Base-by-base conservation (phyloP, 2,329 filamentous ascomycete genomes). In the Chrysoporthe deuterocubensis region DNA sequence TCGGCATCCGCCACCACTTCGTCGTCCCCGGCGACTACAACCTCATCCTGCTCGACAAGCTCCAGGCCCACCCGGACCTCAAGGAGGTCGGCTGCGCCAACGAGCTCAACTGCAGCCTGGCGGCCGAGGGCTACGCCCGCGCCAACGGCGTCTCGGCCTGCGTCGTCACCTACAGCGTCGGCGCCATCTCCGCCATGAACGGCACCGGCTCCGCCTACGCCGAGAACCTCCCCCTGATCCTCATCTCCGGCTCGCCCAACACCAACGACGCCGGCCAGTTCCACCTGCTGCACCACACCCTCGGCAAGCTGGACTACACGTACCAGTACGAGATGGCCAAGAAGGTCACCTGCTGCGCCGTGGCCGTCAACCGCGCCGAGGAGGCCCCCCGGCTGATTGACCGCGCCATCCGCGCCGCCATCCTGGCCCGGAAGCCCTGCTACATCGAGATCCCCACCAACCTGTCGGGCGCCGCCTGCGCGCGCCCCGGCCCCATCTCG, bases 271-370 rank as follows among this genome's bases (percentile, higher is more conserved):
- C 69, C 57, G 63, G 71, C 67, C 69, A 74, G 59, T 71, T 71
- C 66, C 73, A 74, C 69, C 60, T 74, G 26, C 71, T 75, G 54
- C 75, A 76, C 70, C 75, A 76, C 66, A 76, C 75, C 14, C 70
- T 76, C 16, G 74, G 74, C 60, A 70, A 67, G 46, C 58, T 68
- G 34, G 72, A 76, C 70, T 75, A 73, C 69, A 73, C 59, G 32
- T 76, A 76, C 69, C 74, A 75, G 71, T 61, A 72, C 37, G 75
- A 75, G 70, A 76, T 76, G 75, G 74, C 75, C 65, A 71, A 73
- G 66, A 76, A 75, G 71, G 72, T 76, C 70, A 76, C 75, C 18
- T 76, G 74, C 69, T 75, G 72, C 52, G 74, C 74, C 44, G 74
- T 75, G 40, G 72, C 73, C 43, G 64, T 76, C 37, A 68, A 68